Conservation (phyloP, 306 rosid genomes). For the Fragaria vesca region DNA sequence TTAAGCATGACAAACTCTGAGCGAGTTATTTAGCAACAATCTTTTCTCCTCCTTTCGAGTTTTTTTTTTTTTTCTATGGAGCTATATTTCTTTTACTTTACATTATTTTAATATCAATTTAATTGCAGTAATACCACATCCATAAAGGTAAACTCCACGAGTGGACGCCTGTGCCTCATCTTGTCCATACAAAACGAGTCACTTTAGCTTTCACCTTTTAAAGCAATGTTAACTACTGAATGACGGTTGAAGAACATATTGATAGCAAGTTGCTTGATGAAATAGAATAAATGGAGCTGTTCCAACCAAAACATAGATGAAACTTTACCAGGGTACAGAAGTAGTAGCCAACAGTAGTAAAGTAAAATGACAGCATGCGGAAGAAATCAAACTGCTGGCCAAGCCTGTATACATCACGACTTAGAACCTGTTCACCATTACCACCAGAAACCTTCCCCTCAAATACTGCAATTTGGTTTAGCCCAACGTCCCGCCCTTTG, state of each 20-base stretch:
- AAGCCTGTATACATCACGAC: slow-evolving; percentile 95
- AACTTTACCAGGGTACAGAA: slow-evolving; percentile 80
- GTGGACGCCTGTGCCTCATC: neutral
- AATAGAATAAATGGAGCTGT: neutral
- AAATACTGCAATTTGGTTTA: slow-evolving; percentile 87
- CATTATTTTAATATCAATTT: neutral
- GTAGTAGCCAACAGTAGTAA: slow-evolving; percentile 87
- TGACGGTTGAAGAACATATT: neutral
- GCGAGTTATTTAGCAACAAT: neutral
- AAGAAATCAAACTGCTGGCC: slow-evolving; percentile 97
- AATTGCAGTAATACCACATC: neutral
- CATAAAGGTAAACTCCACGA: neutral
- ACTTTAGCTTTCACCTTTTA: neutral
- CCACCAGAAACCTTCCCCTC: slow-evolving; percentile 94
- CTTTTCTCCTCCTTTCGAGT: neutral
- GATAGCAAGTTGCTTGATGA: neutral
- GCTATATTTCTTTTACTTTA: neutral
- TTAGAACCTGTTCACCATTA: slow-evolving; percentile 96
- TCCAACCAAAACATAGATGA: neutral
- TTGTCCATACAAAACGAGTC: neutral
- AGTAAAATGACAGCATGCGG: slow-evolving; percentile 93
- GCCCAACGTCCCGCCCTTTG: slow-evolving; percentile 95
- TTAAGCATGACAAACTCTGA: neutral
- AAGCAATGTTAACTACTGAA: neutral
- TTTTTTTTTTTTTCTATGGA: neutral